phyloP scores from a whole-genome alignment of 352 stramenopile genomes.

The Ophiocytium majus region DNA sequence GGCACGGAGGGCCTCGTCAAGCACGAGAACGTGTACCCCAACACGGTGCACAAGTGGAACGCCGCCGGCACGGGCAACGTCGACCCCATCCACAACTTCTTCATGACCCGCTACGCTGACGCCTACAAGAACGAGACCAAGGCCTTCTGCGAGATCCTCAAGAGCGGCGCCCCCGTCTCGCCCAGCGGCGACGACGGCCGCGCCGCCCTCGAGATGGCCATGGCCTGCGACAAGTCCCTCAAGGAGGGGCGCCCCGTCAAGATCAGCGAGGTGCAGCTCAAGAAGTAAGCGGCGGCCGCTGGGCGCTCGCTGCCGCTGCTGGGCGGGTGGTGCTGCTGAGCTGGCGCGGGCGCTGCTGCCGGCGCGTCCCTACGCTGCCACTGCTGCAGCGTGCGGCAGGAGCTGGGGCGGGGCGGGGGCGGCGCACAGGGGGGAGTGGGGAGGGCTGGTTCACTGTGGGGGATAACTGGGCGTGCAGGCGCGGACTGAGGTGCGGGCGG shows the following conservation, averaged over 20 bases:
- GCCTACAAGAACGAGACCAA: constrained; percentile 67
- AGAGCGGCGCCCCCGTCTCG: constrained; percentile 39
- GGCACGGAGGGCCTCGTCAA: constrained; percentile 80
- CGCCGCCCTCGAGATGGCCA: constrained; percentile 55
- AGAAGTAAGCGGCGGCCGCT: neutral
- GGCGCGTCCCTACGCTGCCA: neutral
- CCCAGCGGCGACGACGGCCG: constrained; percentile 51
- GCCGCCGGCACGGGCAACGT: constrained; percentile 65
- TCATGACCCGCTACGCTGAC: constrained; percentile 88
- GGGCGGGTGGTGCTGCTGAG: neutral
- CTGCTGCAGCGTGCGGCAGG: neutral
- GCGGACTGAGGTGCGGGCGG: neutral
- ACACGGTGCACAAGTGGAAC: constrained; percentile 71
- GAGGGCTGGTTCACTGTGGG: neutral
- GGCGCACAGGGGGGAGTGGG: neutral
- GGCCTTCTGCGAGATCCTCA: constrained; percentile 57
- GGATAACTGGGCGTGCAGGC: neutral
- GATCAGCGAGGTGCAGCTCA: constrained; percentile 45
- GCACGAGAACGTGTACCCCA: constrained; percentile 87
- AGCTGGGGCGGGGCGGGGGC: neutral
- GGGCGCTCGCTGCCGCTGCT: neutral
- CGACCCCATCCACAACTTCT: constrained; percentile 87
- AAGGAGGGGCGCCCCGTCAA: constrained; percentile 54
- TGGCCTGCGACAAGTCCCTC: constrained; percentile 57
- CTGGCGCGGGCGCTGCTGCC: neutral